Percentiles rank a stretch among this genome's conserved stretches.
Conservation (phyloP, 768 basidiomycete genomes). For the Paxillus rubicundulus region DNA sequence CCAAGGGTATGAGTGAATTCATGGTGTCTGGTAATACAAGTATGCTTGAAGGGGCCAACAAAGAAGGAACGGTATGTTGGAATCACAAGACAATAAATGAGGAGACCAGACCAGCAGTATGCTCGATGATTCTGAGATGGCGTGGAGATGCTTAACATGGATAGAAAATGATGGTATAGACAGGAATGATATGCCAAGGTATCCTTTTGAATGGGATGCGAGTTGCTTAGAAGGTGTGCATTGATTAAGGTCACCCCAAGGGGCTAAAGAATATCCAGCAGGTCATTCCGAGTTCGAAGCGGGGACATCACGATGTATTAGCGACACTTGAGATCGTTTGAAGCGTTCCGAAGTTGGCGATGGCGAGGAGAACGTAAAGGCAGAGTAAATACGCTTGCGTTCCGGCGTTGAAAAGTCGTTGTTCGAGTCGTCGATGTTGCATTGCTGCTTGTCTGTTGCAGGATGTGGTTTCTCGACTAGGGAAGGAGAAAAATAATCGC, state of each 20-base stretch:
- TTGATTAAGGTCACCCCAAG: background rate
- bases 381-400: slow-evolving; percentile 65
- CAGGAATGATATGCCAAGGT: slow-evolving; percentile 29
- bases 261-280: background rate
- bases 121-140: slow-evolving; percentile 22
- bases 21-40: slow-evolving; percentile 33
- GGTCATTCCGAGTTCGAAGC: slow-evolving; percentile 20
- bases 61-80: slow-evolving; percentile 18
- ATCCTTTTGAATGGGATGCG: slow-evolving; percentile 17
- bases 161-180: slow-evolving; percentile 34
- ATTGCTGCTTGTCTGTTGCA: slow-evolving; percentile 28
- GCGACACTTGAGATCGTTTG: slow-evolving; percentile 40
- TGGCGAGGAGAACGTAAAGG: slow-evolving; percentile 79
- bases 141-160: slow-evolving; percentile 29
- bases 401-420: slow-evolving; percentile 73
- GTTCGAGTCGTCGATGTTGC: slow-evolving; percentile 48
- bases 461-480: slow-evolving; percentile 23
- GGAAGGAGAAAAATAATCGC: slow-evolving; percentile 47
- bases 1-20: slow-evolving; percentile 27
- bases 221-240: slow-evolving; percentile 7
- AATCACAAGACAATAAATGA: slow-evolving; percentile 28
- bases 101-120: slow-evolving; percentile 28
- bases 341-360: slow-evolving; percentile 58
- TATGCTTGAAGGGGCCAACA: slow-evolving; percentile 29
- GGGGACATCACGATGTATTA: slow-evolving; percentile 23